Evolutionary conservation across 345 rosid species (phyloP).

Genomic region (Brassica incana): DNA sequence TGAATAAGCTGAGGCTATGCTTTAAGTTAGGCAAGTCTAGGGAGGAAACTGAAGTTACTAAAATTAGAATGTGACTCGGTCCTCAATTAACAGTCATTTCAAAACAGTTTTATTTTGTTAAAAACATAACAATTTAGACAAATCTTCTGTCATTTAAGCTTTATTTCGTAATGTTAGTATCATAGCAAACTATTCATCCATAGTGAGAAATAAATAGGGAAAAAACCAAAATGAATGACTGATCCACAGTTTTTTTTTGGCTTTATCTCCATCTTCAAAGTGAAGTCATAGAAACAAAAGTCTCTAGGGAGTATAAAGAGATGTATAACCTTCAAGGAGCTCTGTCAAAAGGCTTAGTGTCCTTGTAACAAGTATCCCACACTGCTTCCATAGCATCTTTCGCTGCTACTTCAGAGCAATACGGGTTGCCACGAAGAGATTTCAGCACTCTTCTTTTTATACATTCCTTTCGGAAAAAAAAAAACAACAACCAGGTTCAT

Average conservation of each 20-base stretch:
- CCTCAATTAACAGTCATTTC: background rate
- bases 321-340: slow-evolving; percentile 63
- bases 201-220: background rate
- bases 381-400: slow-evolving; percentile 89
- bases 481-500: background rate
- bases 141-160: background rate
- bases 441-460: slow-evolving; percentile 83
- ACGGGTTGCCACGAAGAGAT: slow-evolving; percentile 65
- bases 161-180: background rate
- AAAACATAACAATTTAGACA: background rate
- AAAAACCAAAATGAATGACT: background rate
- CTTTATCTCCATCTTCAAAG: slow-evolving; percentile 26
- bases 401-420: slow-evolving; percentile 78
- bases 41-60: slow-evolving; percentile 23
- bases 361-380: slow-evolving; percentile 96
- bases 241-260: background rate
- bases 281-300: slow-evolving; percentile 9
- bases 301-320: background rate
- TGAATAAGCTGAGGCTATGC: slow-evolving; percentile 36
- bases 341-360: slow-evolving; percentile 89
- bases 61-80: slow-evolving; percentile 35
- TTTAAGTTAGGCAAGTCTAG: slow-evolving; percentile 25
- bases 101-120: background rate
- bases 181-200: background rate
- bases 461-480: slow-evolving; percentile 59